These are phyloP conservation scores for Trichophyton benhamiae DNA, from an alignment of 2,329 filamentous ascomycete species.

Conservation along the genomic window DNA sequence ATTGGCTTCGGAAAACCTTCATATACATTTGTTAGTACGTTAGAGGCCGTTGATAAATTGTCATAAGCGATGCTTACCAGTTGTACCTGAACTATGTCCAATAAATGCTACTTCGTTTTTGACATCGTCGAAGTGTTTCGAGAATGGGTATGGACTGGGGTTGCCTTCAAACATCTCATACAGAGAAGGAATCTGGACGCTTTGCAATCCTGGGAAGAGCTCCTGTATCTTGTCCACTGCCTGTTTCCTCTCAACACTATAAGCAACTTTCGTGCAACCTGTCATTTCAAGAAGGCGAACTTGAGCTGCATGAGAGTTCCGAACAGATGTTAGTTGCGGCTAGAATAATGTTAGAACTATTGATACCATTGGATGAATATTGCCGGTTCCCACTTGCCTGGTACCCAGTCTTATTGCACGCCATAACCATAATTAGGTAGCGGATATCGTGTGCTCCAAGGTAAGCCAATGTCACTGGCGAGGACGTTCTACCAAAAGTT, in stretches of 20 bases:
- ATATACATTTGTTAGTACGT: background rate
- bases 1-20: conserved; percentile 19
- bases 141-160: background rate
- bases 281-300: background rate
- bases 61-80: background rate
- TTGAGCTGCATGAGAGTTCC: conserved; percentile 14
- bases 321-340: conserved; percentile 23
- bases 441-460: conserved; percentile 16
- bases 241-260: background rate
- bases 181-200: background rate
- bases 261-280: background rate
- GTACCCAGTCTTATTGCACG: conserved; percentile 13
- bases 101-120: background rate
- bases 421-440: conserved; percentile 14
- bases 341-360: background rate
- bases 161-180: background rate
- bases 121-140: background rate
- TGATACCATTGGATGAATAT: background rate
- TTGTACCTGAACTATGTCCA: background rate
- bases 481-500: conserved; percentile 11
- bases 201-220: background rate
- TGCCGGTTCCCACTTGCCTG: conserved; percentile 5
- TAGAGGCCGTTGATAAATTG: background rate
- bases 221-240: background rate
- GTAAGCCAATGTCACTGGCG: conserved; percentile 13